Base-by-base conservation (phyloP, 805 yeast genomes). In the Soucietia sequanensis region DNA sequence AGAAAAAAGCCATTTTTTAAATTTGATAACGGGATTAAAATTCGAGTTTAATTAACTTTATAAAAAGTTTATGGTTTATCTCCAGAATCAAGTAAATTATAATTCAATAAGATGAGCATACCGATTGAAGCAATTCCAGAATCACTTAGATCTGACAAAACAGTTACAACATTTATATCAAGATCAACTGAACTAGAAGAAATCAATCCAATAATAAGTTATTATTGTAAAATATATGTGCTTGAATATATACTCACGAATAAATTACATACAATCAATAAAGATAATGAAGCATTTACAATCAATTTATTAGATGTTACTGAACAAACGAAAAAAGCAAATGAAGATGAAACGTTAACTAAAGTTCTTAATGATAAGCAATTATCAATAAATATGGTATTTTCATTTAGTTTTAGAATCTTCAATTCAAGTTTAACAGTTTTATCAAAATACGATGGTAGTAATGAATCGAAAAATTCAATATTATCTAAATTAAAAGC, bases 171-270 rank as follows among this genome's bases (percentile, higher is more conserved):
- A 0, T 79, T 55, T 43, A 56, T 80, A 12, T 58, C 65, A 5
- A 69, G 90, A 6, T 68, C 87, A 14, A 57, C 54, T 7, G 95
- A 88, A 46, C 49, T 86, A 26, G 67, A 60, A 13, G 39, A 47
- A 0, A 71, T 68, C 7, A 82, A 85, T 42, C 89, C 95, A 0
- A 61, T 81, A 8, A 73, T 87, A 19, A 68, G 91, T 4, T 87
- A 86, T 58, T 84, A 75, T 57, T 84, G 93, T 58, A 71, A 69
- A 56, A 46, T 44, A 32, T 81, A 83, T 51, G 85, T 89, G 0
- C 81, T 85, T 3, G 91, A 90, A 56, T 68, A 76, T 47, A 80
- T 91, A 3, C 62, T 91, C 14, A 68, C 69, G 23, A 58, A 72
- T 27, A 74, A 78, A 36, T 62, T 81, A 14, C 96, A 89, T 50